Evolutionary conservation across 2,329 filamentous ascomycete species (phyloP).

Genomic region (Fusarium sterilihyphosum): DNA sequence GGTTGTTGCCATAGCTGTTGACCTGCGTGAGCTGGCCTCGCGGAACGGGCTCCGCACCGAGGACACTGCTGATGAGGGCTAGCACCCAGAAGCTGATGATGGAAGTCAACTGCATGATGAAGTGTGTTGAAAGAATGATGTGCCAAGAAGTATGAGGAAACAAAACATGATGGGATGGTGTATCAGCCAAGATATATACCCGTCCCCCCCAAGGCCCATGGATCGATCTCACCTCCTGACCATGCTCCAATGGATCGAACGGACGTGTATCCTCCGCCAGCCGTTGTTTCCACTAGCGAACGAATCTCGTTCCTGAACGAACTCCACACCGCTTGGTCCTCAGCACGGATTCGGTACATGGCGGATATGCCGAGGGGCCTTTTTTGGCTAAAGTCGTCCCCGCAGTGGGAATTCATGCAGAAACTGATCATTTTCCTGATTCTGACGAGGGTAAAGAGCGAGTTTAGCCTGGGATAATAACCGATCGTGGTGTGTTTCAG

Average conservation of each 20-base stretch:
- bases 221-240: background rate
- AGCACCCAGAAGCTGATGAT: conserved; percentile 15
- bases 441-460: background rate
- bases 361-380: background rate
- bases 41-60: conserved; percentile 3
- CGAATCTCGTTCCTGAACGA: background rate
- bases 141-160: conserved; percentile 7
- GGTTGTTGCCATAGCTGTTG: conserved; percentile 11
- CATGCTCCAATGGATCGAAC: conserved; percentile 5
- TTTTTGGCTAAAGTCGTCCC: background rate
- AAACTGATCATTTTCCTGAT: background rate
- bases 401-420: background rate
- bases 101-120: conserved; percentile 9
- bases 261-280: conserved; percentile 21
- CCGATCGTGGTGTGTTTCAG: conserved; percentile 13
- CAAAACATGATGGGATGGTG: background rate
- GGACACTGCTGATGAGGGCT: conserved; percentile 2
- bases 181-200: background rate
- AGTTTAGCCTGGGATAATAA: conserved; percentile 5
- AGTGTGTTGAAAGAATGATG: background rate
- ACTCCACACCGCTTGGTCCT: background rate
- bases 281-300: background rate
- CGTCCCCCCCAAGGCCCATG: background rate
- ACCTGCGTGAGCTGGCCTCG: conserved; percentile 1
- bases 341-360: background rate